Conservation (phyloP, 805 yeast species). For the Candida krabiensis region DNA sequence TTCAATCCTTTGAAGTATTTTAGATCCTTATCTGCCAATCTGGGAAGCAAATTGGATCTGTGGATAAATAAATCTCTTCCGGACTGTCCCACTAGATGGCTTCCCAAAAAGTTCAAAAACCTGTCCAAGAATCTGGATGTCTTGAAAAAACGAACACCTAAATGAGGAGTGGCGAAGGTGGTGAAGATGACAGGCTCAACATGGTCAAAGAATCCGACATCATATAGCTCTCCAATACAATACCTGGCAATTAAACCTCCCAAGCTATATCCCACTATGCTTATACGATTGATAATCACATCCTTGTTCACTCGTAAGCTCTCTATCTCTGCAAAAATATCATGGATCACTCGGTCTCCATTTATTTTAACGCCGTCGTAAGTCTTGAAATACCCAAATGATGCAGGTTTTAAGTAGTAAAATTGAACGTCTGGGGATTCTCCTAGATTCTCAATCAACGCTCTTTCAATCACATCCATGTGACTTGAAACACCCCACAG, state of each 20-base stretch:
- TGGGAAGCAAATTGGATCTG: slow-evolving; percentile 46
- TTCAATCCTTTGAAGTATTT: slow-evolving; percentile 55
- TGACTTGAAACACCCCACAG: slow-evolving; percentile 70
- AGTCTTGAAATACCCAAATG: slow-evolving; percentile 71
- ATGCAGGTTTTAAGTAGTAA: slow-evolving; percentile 50
- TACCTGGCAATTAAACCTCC: slow-evolving; percentile 87
- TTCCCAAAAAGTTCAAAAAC: slow-evolving; percentile 51
- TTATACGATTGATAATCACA: slow-evolving; percentile 49
- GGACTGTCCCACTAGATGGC: slow-evolving; percentile 58
- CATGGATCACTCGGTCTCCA: slow-evolving; percentile 69
- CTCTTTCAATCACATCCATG: slow-evolving; percentile 46
- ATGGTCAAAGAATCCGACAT: slow-evolving; percentile 49
- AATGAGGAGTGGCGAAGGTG: slow-evolving; percentile 79
- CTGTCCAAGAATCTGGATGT: slow-evolving; percentile 26
- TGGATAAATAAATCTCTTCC: slow-evolving; percentile 73
- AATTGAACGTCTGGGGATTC: slow-evolving; percentile 38
- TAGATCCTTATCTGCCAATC: slow-evolving; percentile 52
- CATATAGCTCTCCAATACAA: slow-evolving; percentile 55
- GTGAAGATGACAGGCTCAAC: slow-evolving; percentile 64
- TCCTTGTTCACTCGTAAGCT: slow-evolving; percentile 32
- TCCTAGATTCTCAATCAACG: slow-evolving; percentile 38
- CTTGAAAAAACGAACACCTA: slow-evolving; percentile 57
- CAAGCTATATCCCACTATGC: slow-evolving; percentile 83
- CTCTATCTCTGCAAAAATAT: slow-evolving; percentile 49
- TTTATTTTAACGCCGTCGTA: slow-evolving; percentile 81